A percentile compares a stretch with the other conserved stretches of the same genome.
These are phyloP conservation scores for Umbelopsis sp. DNA, from an alignment of 192 early-diverging fungal species.

Conservation along the genomic window DNA sequence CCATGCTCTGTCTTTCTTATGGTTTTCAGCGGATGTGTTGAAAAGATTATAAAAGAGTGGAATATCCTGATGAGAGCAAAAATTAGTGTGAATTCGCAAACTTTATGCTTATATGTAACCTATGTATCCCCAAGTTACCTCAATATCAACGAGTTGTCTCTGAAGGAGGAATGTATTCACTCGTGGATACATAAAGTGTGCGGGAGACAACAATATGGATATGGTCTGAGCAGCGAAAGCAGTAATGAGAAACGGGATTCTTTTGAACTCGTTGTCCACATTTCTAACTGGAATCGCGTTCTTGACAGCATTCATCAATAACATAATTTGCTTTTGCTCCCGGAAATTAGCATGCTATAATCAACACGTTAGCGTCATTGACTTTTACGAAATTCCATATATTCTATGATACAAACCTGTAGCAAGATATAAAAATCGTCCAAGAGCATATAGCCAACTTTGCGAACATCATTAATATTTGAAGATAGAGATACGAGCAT, in stretches of 20 bases:
- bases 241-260: constrained; percentile 66
- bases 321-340: constrained; percentile 70
- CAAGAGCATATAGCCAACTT: constrained; percentile 64
- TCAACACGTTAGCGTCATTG: background rate
- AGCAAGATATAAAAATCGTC: constrained; percentile 65
- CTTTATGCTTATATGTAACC: background rate
- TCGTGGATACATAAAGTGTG: constrained; percentile 73
- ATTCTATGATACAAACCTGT: constrained; percentile 36
- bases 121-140: constrained; percentile 38
- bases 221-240: constrained; percentile 70
- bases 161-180: constrained; percentile 78
- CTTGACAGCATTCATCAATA: constrained; percentile 67
- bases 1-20: constrained; percentile 74
- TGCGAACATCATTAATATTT: constrained; percentile 51
- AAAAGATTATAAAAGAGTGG: constrained; percentile 85
- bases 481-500: constrained; percentile 67
- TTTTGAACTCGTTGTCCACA: constrained; percentile 41
- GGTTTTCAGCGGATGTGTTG: constrained; percentile 62
- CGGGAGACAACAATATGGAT: constrained; percentile 64
- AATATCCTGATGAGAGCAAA: constrained; percentile 57
- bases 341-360: constrained; percentile 49
- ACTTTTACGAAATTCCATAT: background rate
- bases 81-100: background rate
- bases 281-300: constrained; percentile 63
- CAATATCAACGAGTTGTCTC: constrained; percentile 69